Percentiles rank a stretch among this genome's conserved stretches.
These are phyloP conservation scores for Scheffersomyces titani DNA, from an alignment of 1,139 yeast species.

Conservation along the genomic window DNA sequence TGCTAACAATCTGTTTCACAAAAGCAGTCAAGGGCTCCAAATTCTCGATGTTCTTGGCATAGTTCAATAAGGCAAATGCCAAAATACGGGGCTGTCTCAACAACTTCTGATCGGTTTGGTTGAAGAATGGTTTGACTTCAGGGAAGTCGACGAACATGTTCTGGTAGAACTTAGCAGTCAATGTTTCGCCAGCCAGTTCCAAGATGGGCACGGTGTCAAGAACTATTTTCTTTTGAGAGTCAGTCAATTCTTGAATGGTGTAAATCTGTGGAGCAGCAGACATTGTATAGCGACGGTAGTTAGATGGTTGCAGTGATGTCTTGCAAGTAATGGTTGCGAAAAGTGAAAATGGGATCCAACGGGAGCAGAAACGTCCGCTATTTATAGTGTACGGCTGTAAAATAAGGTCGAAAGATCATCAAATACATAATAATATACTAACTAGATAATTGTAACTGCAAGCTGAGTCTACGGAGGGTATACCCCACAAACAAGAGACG, in stretches of 20 bases:
- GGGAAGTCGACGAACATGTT: conserved; percentile 56
- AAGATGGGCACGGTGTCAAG: conserved; percentile 61
- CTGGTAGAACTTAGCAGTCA: conserved; percentile 56
- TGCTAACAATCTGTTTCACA: conserved; percentile 61
- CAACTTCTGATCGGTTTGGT: conserved; percentile 56
- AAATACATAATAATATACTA: no score
- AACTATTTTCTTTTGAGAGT: conserved; percentile 39
- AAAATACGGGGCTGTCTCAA: conserved; percentile 64
- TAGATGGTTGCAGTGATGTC: background rate
- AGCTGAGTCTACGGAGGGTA: background rate
- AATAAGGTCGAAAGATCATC: no score
- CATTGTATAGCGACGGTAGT: background rate
- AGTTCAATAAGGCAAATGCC: conserved; percentile 61
- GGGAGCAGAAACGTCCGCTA: background rate
- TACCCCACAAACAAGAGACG: background rate
- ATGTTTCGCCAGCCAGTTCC: conserved; percentile 53
- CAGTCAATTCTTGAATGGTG: conserved; percentile 24
- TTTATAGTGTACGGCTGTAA: background rate
- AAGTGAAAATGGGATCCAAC: background rate
- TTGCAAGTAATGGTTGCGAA: background rate
- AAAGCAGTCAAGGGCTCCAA: conserved; percentile 53
- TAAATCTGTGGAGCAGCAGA: conserved; percentile 9
- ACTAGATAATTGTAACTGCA: no score
- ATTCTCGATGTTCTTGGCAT: conserved; percentile 66
- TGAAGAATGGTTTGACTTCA: conserved; percentile 60